These are phyloP conservation scores for Craterostigma plantagineum DNA, from an alignment of 257 asterid species.

Conservation along the genomic window DNA sequence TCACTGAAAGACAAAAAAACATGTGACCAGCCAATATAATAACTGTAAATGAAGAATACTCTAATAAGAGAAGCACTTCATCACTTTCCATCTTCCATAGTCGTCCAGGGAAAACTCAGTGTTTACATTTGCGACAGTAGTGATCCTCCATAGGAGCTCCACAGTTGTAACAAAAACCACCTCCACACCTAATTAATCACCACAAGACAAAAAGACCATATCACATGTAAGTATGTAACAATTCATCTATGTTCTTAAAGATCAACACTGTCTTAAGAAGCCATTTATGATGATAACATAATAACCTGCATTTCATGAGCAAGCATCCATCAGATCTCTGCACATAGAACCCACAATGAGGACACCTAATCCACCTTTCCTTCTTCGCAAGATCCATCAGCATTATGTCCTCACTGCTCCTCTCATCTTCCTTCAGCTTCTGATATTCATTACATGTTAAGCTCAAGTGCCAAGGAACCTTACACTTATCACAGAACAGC, in stretches of 20 bases:
- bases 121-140: conserved; percentile 21
- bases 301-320: conserved; percentile 55
- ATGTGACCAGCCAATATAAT: too few species aligned
- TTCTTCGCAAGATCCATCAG: conserved; percentile 24
- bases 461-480: conserved; percentile 42
- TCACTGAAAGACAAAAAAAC: too few species aligned
- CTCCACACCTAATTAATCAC: conserved; percentile 30
- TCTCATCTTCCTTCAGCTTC: conserved; percentile 23
- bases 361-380: conserved; percentile 38
- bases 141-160: conserved; percentile 21
- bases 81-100: too few species aligned
- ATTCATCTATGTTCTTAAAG: too few species aligned
- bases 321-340: conserved; percentile 42
- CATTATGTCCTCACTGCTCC: conserved; percentile 30
- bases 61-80: too few species aligned
- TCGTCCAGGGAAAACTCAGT: too few species aligned
- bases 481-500: conserved; percentile 40
- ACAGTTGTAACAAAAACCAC: conserved; percentile 45
- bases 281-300: too few species aligned
- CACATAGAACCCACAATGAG: conserved; percentile 32
- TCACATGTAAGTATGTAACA: too few species aligned
- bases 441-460: conserved; percentile 25
- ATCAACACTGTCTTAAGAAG: too few species aligned
- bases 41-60: too few species aligned
- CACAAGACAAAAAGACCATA: too few species aligned